These are phyloP conservation scores for Teunomyces pallodes DNA, from an alignment of 805 yeast species.

Conservation along the genomic window DNA sequence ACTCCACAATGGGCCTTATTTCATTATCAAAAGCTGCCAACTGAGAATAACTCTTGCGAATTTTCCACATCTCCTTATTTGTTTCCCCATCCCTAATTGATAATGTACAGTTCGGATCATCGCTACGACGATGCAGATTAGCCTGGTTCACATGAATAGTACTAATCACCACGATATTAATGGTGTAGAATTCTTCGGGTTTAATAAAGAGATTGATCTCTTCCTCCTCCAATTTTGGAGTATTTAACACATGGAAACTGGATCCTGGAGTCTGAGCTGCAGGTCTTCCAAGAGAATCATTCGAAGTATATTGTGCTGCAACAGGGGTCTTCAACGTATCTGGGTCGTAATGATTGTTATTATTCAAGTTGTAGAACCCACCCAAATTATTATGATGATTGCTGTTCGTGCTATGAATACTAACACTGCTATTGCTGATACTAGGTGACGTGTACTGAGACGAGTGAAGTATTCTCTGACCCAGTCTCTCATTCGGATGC, in stretches of 20 bases:
- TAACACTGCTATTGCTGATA: conserved; percentile 1
- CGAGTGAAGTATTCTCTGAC: not conserved
- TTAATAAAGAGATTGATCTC: conserved; percentile 54
- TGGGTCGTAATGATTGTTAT: not conserved
- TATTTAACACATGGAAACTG: conserved; percentile 15
- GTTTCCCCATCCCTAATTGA: conserved; percentile 61
- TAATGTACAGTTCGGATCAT: conserved; percentile 61
- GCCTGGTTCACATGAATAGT: conserved; percentile 38
- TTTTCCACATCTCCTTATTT: conserved; percentile 70
- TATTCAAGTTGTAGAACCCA: not conserved
- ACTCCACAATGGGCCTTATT: conserved; percentile 50
- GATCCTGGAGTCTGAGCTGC: conserved; percentile 5
- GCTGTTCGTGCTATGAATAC: not conserved
- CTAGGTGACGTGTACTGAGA: not conserved
- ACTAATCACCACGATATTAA: conserved; percentile 47
- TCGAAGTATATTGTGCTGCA: not conserved
- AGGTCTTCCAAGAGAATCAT: conserved; percentile 2
- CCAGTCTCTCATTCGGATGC: not conserved
- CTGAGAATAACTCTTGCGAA: conserved; percentile 61
- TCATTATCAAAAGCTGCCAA: conserved; percentile 60
- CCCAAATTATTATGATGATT: not conserved
- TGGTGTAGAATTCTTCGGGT: conserved; percentile 55
- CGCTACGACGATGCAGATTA: conserved; percentile 41
- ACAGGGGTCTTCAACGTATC: conserved; percentile 6
- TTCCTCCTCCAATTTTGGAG: conserved; percentile 28